Conservation (phyloP, 768 basidiomycete species). For the Termitomyces sp. region DNA sequence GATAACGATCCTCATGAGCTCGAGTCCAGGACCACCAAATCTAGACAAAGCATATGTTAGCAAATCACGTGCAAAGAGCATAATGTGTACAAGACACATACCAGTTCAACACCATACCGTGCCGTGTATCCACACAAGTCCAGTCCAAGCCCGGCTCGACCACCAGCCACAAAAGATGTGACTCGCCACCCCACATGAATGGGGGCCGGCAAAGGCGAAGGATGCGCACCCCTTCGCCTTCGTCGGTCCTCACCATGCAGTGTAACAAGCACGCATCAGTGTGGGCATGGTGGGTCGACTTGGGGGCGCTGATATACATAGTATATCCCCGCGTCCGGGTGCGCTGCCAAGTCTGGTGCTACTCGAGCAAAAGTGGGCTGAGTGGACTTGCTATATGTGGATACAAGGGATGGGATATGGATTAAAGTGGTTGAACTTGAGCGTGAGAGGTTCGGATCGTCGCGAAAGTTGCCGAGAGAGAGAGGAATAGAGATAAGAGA, state of each 20-base stretch:
- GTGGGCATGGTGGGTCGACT: background rate
- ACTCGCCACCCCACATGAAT: background rate
- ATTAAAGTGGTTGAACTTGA: background rate
- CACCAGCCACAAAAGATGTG: background rate
- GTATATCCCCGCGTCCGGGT: slow-evolving; percentile 1
- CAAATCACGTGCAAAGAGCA: background rate
- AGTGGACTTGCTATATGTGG: background rate
- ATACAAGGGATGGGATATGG: background rate
- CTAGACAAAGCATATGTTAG: background rate
- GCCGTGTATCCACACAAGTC: background rate
- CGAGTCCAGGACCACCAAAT: background rate
- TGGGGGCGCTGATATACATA: background rate
- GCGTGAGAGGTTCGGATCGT: background rate
- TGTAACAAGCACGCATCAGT: background rate
- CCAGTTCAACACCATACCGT: background rate
- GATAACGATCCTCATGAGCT: background rate
- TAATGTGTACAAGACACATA: background rate
- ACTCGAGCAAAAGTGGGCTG: background rate
- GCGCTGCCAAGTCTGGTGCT: background rate
- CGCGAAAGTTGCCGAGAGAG: background rate
- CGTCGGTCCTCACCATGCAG: background rate
- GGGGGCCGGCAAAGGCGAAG: background rate
- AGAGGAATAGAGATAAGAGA: background rate
- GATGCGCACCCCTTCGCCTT: slow-evolving; percentile 1
- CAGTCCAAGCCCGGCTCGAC: background rate